phyloP scores from a whole-genome alignment of 164 flowering plant genomes.

The Taxillus chinensis region DNA sequence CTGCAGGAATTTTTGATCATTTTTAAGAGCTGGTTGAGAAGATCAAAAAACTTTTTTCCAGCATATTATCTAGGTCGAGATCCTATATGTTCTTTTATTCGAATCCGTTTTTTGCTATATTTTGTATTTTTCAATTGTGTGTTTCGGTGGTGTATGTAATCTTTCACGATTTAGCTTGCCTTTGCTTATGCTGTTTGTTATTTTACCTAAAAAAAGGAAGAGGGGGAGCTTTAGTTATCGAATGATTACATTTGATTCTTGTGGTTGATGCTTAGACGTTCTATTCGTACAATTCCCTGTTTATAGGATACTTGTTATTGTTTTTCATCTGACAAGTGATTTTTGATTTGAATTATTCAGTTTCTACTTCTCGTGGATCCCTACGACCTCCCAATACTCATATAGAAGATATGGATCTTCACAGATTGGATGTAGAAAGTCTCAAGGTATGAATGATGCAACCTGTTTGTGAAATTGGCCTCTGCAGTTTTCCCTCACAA shows the following conservation, averaged over 20 bases:
- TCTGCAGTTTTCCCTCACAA: neutral
- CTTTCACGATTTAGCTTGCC: too few species aligned
- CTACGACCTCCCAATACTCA: slow-evolving; percentile 8
- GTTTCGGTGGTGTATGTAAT: neutral
- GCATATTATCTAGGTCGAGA: slow-evolving; percentile 35
- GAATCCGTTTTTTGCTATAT: slow-evolving; percentile 5
- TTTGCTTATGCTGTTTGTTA: too few species aligned
- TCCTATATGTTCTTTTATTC: slow-evolving; percentile 18
- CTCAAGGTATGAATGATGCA: slow-evolving; percentile 26
- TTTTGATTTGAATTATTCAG: slow-evolving; percentile 11
- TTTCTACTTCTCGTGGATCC: slow-evolving; percentile 11
- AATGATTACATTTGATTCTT: too few species aligned
- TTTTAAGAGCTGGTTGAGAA: slow-evolving; percentile 52
- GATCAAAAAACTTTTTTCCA: slow-evolving; percentile 23
- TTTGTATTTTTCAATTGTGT: too few species aligned
- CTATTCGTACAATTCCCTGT: too few species aligned
- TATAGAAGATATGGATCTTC: slow-evolving; percentile 14
- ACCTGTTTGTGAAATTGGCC: neutral
- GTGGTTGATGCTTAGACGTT: too few species aligned
- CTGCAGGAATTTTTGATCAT: slow-evolving; percentile 39
- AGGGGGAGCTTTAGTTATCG: too few species aligned
- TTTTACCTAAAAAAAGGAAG: too few species aligned
- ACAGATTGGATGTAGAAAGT: slow-evolving; percentile 6
- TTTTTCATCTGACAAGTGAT: neutral
- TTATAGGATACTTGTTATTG: neutral